Evolutionary conservation across 2,329 filamentous ascomycete species (phyloP), one percentile per base, ranked within the genome.

Genomic region (Aureobasidium musti): DNA sequence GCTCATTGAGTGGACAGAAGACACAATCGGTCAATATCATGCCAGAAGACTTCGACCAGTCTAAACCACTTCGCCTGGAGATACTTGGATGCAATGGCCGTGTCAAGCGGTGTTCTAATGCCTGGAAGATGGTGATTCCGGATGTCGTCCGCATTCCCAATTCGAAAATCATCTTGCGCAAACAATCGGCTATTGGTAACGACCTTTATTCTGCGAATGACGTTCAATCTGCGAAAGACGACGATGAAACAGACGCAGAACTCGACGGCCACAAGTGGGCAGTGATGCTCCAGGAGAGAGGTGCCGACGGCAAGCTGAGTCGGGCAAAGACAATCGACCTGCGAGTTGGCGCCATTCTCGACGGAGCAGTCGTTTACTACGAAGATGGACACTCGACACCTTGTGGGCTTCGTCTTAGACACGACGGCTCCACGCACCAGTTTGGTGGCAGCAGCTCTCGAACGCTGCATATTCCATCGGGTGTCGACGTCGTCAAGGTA

Each of bases 311-410:
- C 39, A 68, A 65, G 23, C 61, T 82, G 4, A 72, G 78, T 13
- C 73, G 74, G n/a, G 81, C 79, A 0, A 75, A 72, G 1, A 76
- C 73, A 19, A 79, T 84, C 33, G 81, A 83, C 68, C 69, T 83
- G 2, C 75, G 80, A 1, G 78, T 82, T 6, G 82, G 82, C 4
- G 75, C 72, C 47, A 70, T 73, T 7, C 77, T 82, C 47, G 81
- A 83, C 61, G 81, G 82, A 30, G 80, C 78, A 5, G 75, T 80
- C 37, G 77, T 83, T 3, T 74, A 80, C 68, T 83, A 80, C 69
- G 73, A 72, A 52, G 81, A 83, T 63, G 81, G 80, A 10, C 74
- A 76, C n/a, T 71, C 69, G 11, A 75, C 77, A 17, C 79, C 80
- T 33, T 83, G 81, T 70, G 81, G 82, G 0, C 77, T 77, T 0